phyloP scores from a whole-genome alignment of 2,329 filamentous ascomycete genomes.

The Penicillium hordei region DNA sequence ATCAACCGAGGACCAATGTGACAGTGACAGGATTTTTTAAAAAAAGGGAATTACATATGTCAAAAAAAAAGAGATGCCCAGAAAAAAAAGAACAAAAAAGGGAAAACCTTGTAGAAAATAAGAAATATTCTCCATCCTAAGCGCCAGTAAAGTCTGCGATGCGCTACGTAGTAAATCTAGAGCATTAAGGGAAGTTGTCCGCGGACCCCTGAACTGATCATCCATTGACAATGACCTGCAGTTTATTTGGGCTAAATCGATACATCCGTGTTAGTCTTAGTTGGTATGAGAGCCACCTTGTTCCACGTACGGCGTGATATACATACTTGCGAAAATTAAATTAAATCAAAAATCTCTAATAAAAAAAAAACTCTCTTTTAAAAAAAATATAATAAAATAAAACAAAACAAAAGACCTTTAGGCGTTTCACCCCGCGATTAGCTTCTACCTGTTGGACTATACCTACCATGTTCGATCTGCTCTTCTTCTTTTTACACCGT shows the following conservation, averaged over 20 bases:
- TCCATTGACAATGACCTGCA: conserved; percentile 24
- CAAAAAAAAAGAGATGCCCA: neutral
- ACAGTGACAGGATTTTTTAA: neutral
- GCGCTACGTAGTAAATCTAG: neutral
- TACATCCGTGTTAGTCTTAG: conserved; percentile 29
- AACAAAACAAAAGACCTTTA: conserved; percentile 23
- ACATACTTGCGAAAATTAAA: conserved; percentile 11
- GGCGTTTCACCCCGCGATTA: conserved; percentile 42
- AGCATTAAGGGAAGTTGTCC: conserved; percentile 16
- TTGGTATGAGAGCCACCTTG: conserved; percentile 26
- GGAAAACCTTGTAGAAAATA: neutral
- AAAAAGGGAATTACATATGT: neutral
- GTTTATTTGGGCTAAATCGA: conserved; percentile 26
- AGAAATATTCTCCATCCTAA: neutral
- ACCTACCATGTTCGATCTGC: conserved; percentile 24
- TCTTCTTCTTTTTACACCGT: conserved; percentile 17
- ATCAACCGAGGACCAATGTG: conserved; percentile 2
- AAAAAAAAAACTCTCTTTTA: conserved; percentile 2
- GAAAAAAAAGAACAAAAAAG: neutral
- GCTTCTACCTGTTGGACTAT: conserved; percentile 30
- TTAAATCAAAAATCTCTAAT: conserved; percentile 7
- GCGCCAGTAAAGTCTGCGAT: neutral
- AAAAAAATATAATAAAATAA: conserved; percentile 15
- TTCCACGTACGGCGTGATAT: conserved; percentile 26
- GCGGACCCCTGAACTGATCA: conserved; percentile 24